Base-by-base conservation (phyloP, 2,329 filamentous ascomycete genomes). In the Botrytis sinoallii region DNA sequence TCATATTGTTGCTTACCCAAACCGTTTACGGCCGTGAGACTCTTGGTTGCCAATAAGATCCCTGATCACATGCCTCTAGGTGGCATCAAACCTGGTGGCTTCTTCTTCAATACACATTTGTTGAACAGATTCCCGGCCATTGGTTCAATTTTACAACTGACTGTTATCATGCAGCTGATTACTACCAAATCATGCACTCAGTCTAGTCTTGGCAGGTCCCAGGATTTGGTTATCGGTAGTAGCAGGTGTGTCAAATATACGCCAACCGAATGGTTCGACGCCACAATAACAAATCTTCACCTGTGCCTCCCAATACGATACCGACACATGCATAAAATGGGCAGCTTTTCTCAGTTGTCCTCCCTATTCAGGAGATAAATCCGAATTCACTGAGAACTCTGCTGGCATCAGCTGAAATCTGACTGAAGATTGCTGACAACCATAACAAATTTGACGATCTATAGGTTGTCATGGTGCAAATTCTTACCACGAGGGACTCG, bases 321-420 rank as follows among this genome's bases (percentile, higher is more conserved):
- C 9, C 5, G 20, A 25, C 5, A 8, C 12, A 35, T 46, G 42
- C n/a, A 35, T 35, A 35, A 29, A 3, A 48, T 46, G 29, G 6
- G 52, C n/a, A 29, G n/a, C n/a, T 18, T 75, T 5, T 32, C 59
- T 42, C 52, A 69, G n/a, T 3, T 65, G 18, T 44, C 63, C 18
- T 32, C 18, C 63, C 29, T 46, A 14, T 12, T 32, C 29, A 25
- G 69, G 66, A 73, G 29, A 57, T 74, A 22, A 64, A 74, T 69
- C 46, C 72, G 40, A 29, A 12, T 25, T 22, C 16, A 10, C 40
- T 6, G 8, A 40, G 42, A 42, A 32, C 12, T n/a, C 18, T 32
- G 61, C 75, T 76, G 25, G 76, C 73, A n/a, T 78, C 78, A 1
- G 78, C 78, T 70, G 71, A 67, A 20, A 65, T 61, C n/a, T 79